These are phyloP conservation scores for Athelia psychrophila DNA, from an alignment of 1,284 basidiomycete species.

Conservation along the genomic window DNA sequence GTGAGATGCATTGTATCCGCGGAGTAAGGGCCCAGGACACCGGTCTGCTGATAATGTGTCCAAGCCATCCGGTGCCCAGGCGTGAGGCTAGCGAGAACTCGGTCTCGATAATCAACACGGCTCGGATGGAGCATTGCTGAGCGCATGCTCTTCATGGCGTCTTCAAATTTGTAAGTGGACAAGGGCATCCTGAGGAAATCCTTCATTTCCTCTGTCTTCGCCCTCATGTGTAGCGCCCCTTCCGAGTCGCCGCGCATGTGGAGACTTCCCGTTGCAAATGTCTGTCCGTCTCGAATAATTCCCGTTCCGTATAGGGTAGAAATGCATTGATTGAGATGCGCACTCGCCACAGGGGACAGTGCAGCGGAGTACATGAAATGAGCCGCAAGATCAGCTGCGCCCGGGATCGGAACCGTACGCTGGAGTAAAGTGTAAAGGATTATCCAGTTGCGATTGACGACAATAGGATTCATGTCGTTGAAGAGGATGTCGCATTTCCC, in stretches of 20 bases:
- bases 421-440: slow-evolving; percentile 19
- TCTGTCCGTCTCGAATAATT: neutral
- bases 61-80: neutral
- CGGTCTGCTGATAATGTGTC: neutral
- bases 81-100: neutral
- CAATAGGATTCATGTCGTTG: slow-evolving; percentile 18
- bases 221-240: too few relatives aligned
- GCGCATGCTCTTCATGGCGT: too few relatives aligned
- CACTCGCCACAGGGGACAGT: slow-evolving; percentile 8
- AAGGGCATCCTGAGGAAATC: too few relatives aligned
- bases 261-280: slow-evolving; percentile 23
- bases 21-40: neutral
- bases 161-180: too few relatives aligned
- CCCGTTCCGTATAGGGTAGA: slow-evolving; percentile 7
- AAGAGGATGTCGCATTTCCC: slow-evolving; percentile 20
- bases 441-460: slow-evolving; percentile 19
- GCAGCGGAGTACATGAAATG: slow-evolving; percentile 24
- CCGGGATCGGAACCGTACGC: slow-evolving; percentile 14
- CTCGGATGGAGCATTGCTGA: too few relatives aligned
- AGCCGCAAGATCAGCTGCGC: slow-evolving; percentile 21
- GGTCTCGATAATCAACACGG: neutral
- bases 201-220: too few relatives aligned
- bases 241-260: slow-evolving; percentile 6
- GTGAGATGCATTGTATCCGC: neutral
- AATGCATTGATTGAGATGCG: slow-evolving; percentile 13